Percentiles rank a stretch among this genome's conserved stretches.
Evolutionary conservation across 192 early-diverging fungal genomes (phyloP).

Genomic region (Lobosporangium transversale): DNA sequence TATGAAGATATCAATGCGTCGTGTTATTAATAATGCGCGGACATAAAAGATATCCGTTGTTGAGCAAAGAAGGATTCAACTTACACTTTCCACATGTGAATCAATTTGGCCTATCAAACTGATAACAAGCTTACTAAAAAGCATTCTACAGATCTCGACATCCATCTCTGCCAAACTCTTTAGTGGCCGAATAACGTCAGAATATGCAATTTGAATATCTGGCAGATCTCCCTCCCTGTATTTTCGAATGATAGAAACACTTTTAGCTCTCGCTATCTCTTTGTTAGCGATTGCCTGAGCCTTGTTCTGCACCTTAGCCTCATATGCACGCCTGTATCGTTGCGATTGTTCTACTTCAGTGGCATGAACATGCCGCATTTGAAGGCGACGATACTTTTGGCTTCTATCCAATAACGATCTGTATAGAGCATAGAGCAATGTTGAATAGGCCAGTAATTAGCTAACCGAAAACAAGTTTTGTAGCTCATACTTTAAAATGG

Average conservation of each 20-base stretch:
- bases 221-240: conserved; percentile 82
- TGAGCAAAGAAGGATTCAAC: no score
- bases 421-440: no score
- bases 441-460: no score
- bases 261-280: conserved; percentile 60
- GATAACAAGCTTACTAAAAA: conserved; percentile 55
- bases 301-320: conserved; percentile 10
- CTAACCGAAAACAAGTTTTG: no score
- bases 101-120: conserved; percentile 43
- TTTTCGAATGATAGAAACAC: conserved; percentile 67
- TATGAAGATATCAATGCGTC: no score
- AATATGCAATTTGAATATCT: conserved; percentile 76
- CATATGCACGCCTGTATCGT: conserved; percentile 26
- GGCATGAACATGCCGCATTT: conserved; percentile 11
- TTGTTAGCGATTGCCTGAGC: conserved; percentile 25
- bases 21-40: no score
- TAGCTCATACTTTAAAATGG: no score
- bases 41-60: no score
- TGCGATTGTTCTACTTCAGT: not conserved
- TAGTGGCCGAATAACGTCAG: conserved; percentile 75
- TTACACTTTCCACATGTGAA: conserved; percentile 43
- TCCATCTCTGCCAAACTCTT: conserved; percentile 67
- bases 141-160: conserved; percentile 65
- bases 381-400: conserved; percentile 34
- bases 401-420: not conserved